Percentiles rank a stretch among this genome's conserved stretches.
These are phyloP conservation scores for Raffaelea arxii DNA, from an alignment of 2,329 filamentous ascomycete species.

Conservation along the genomic window DNA sequence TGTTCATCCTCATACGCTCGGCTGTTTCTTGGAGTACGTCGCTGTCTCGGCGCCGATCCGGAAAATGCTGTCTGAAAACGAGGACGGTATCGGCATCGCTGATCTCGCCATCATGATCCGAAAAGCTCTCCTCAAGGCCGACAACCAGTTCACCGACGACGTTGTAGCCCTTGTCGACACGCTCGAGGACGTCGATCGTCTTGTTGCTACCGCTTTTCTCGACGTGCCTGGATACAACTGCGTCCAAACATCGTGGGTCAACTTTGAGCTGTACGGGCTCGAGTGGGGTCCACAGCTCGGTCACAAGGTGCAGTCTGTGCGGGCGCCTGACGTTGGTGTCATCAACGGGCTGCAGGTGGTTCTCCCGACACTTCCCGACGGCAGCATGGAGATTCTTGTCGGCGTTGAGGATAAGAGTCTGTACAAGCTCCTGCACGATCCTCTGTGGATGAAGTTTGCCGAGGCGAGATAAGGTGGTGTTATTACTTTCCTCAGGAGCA, in stretches of 20 bases:
- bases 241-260: neutral
- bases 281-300: neutral
- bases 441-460: neutral
- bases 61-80: neutral
- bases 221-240: neutral
- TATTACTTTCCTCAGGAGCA: too few species aligned
- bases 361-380: neutral
- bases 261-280: neutral
- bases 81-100: neutral
- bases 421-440: neutral
- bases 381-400: conserved; percentile 1
- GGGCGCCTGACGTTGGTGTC: neutral
- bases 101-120: neutral
- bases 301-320: neutral
- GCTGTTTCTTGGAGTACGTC: conserved; percentile 1
- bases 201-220: neutral
- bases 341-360: neutral
- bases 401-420: neutral
- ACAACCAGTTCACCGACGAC: conserved; percentile 2
- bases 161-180: neutral
- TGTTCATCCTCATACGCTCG: conserved; percentile 1
- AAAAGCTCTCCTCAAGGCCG: neutral
- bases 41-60: conserved; percentile 1
- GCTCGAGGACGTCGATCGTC: neutral
- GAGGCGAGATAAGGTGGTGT: neutral